phyloP scores from a whole-genome alignment of 495 filamentous ascomycete species.

The Neurospora sp. region DNA sequence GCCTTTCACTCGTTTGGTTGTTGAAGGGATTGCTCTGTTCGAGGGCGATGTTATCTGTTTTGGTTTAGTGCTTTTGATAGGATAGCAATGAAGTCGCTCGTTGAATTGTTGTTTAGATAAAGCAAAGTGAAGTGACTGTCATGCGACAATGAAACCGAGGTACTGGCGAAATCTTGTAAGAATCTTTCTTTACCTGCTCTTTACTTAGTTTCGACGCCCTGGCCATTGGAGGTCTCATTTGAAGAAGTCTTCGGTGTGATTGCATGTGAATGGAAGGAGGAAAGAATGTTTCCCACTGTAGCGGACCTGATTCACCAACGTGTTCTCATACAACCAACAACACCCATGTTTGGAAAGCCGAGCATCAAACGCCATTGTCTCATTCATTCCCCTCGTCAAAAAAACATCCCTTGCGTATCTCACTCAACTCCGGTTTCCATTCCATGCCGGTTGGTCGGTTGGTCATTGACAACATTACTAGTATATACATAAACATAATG shows the following conservation, averaged over 20 bases:
- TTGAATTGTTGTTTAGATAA: not conserved
- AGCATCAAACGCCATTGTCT: not conserved
- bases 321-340: not conserved
- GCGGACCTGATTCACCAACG: not conserved
- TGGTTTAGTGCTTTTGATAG: not conserved
- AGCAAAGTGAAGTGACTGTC: not conserved
- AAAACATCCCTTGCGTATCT: not conserved
- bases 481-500: not conserved
- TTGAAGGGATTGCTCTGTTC: not conserved
- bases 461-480: not conserved
- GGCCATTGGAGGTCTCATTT: not conserved
- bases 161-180: not conserved
- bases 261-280: not conserved
- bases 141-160: not conserved
- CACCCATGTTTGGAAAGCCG: not conserved
- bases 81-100: not conserved
- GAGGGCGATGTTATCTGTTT: not conserved
- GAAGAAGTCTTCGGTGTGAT: not conserved
- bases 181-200: not conserved
- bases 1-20: not conserved
- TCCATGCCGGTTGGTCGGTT: not conserved
- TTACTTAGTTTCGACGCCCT: not conserved
- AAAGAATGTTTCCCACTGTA: not conserved
- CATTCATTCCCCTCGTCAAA: not conserved
- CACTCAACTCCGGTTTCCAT: not conserved